A percentile compares a stretch with the other conserved stretches of the same genome.
Conservation (phyloP, 805 yeast species). For the Saccharomycopsis capsularis region DNA sequence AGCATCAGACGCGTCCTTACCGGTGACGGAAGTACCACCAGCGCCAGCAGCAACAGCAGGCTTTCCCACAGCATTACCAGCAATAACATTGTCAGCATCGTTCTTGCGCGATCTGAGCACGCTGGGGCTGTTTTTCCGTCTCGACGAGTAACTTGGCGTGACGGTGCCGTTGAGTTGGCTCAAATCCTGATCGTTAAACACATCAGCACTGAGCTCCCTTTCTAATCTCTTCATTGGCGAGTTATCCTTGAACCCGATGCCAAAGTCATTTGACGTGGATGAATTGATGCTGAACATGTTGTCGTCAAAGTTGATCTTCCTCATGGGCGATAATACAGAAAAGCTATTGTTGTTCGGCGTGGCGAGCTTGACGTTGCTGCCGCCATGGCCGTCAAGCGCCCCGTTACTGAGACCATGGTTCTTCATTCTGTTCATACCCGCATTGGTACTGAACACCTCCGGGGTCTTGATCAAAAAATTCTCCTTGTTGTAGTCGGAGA, state of each 20-base stretch:
- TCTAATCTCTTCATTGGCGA: slow-evolving; percentile 3
- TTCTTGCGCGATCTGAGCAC: neutral
- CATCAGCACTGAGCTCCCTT: slow-evolving; percentile 1
- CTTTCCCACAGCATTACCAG: neutral
- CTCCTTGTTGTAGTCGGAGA: slow-evolving; percentile 6
- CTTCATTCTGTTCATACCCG: neutral
- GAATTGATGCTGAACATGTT: neutral
- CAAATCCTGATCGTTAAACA: slow-evolving; percentile 3
- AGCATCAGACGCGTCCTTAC: neutral
- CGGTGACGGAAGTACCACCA: neutral
- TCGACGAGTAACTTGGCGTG: neutral
- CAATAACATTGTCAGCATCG: neutral
- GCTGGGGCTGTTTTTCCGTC: neutral
- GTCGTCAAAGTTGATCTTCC: slow-evolving; percentile 8
- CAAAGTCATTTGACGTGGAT: neutral
- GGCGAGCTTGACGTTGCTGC: neutral
- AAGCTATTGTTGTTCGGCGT: neutral
- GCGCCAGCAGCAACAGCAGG: neutral
- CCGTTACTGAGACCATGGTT: neutral
- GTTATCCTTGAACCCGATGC: neutral
- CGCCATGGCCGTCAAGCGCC: neutral
- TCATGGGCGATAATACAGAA: slow-evolving; percentile 8
- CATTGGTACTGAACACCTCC: neutral
- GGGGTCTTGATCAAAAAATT: slow-evolving; percentile 7
- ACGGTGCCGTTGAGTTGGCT: neutral